Evolutionary conservation across 495 filamentous ascomycete genomes (phyloP).

Genomic region (Thermochaetoides thermophila): DNA sequence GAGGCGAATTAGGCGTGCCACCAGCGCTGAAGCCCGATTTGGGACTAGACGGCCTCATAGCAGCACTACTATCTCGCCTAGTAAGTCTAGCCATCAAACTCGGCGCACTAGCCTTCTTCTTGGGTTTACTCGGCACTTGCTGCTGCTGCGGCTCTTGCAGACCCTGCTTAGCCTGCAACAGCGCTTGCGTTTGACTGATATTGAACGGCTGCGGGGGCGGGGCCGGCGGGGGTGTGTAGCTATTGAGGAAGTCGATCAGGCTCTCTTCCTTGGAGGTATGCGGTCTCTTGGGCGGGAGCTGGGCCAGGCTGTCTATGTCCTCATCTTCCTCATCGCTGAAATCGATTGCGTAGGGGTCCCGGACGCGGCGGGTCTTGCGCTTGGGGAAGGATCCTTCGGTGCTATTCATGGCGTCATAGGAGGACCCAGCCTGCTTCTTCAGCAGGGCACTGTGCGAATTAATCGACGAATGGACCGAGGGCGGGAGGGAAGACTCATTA

Average conservation of each 20-base stretch:
- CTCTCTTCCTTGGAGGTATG: conserved; percentile 51
- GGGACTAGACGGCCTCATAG: conserved; percentile 5
- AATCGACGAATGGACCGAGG: conserved; percentile 30
- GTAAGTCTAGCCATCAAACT: conserved; percentile 50
- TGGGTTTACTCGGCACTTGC: too few relatives aligned
- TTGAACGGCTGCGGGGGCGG: conserved; percentile 27
- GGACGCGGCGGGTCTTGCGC: conserved; percentile 61
- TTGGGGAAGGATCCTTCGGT: conserved; percentile 39
- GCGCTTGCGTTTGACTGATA: conserved; percentile 9
- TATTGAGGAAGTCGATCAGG: conserved; percentile 77
- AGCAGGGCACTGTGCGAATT: conserved; percentile 38
- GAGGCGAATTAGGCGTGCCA: conserved; percentile 1
- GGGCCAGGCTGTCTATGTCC: conserved; percentile 30
- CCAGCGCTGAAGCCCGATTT: too few relatives aligned
- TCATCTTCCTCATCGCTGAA: conserved; percentile 65
- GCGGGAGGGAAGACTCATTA: conserved; percentile 18
- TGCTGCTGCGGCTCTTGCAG: too few relatives aligned
- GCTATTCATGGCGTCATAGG: conserved; percentile 15
- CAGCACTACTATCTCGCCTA: conserved; percentile 20
- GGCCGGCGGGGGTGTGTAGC: conserved; percentile 56
- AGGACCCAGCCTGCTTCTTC: conserved; percentile 14
- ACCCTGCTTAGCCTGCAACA: too few relatives aligned
- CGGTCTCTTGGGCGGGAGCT: conserved; percentile 18
- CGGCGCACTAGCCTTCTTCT: conserved; percentile 45
- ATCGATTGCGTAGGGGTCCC: conserved; percentile 87